phyloP scores from a whole-genome alignment of 108 stramenopile species.

The Cyclotella choctawhatcheeana region DNA sequence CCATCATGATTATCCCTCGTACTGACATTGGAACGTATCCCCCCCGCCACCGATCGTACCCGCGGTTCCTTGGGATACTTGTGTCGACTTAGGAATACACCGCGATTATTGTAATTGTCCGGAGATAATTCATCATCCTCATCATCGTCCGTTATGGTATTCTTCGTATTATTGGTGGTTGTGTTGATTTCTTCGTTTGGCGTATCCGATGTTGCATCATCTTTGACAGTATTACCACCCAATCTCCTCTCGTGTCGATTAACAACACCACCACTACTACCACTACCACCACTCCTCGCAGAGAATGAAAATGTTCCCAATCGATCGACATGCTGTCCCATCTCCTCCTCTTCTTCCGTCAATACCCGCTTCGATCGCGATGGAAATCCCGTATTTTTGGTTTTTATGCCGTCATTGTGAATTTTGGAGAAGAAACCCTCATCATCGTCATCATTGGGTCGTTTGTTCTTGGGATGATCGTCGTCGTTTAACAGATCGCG shows the following conservation, averaged over 20 bases:
- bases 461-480: not conserved
- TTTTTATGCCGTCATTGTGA: not conserved
- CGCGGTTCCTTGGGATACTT: constrained; percentile 4
- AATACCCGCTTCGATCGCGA: not conserved
- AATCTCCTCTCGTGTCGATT: not conserved
- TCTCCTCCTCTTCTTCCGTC: not conserved
- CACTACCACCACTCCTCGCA: not conserved
- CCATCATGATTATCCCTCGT: constrained; percentile 8
- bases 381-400: not conserved
- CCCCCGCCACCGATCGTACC: not conserved
- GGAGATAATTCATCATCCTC: not conserved
- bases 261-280: not conserved
- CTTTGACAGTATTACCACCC: not conserved
- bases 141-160: not conserved
- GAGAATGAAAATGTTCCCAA: constrained; percentile 6
- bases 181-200: not conserved
- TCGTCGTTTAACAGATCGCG: constrained; percentile 7
- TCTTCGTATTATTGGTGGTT: not conserved
- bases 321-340: constrained; percentile 11
- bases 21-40: not conserved
- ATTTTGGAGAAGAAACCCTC: constrained; percentile 6
- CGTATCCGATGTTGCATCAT: not conserved
- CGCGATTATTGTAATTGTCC: constrained; percentile 21
- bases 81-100: constrained; percentile 1
- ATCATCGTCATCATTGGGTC: not conserved